Base-by-base conservation (phyloP, 805 yeast genomes). In the Zygoascus bituminiphila region DNA sequence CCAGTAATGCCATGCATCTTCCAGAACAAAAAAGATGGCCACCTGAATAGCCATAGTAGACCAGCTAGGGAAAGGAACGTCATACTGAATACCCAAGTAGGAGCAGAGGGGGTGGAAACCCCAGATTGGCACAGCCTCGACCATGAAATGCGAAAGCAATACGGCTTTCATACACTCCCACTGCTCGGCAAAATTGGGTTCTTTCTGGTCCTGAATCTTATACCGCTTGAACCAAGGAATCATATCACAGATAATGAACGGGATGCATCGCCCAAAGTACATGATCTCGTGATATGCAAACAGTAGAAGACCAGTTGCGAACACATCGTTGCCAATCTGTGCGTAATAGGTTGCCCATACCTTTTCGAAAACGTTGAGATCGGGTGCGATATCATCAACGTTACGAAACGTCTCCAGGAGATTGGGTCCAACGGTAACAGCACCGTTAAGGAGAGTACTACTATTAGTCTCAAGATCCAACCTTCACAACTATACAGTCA, bases 1-100 rank as follows among this genome's bases (percentile, higher is more conserved):
- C 84, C 91, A 84, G 73, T 91, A 91, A 70, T 91, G 98, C 97
- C 97, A 91, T 54, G 86, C 73, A 64, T 91, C 98, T 70, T 91
- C 98, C 54, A 84, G 67, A 39, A 86, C 74, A 66, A 91, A 89
- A 69, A 91, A 87, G 14, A 86, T 57, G 17, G 78, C 73, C 49
- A 89, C 75, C 68, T 91, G 97, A 47, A 70, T 59, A 23, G 69
- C 63, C 69, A 86, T 80, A 25, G 76, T 76, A 45, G 67, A 67
- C 61, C 71, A 58, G 8, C 77, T 61, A 46, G 98, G 97, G 76
- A 91, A 88, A 19, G 97, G 97, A 9, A 88, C 93, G 24, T 75
- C 71, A 59, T 78, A 77, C 8, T 80, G 66, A 58, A 91, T 84
- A 54, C 94, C 94, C 55, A 89, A 75, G 58, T 74, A 72, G 59